phyloP scores from a whole-genome alignment of 208 protist species.

The Porcisia deanei region DNA sequence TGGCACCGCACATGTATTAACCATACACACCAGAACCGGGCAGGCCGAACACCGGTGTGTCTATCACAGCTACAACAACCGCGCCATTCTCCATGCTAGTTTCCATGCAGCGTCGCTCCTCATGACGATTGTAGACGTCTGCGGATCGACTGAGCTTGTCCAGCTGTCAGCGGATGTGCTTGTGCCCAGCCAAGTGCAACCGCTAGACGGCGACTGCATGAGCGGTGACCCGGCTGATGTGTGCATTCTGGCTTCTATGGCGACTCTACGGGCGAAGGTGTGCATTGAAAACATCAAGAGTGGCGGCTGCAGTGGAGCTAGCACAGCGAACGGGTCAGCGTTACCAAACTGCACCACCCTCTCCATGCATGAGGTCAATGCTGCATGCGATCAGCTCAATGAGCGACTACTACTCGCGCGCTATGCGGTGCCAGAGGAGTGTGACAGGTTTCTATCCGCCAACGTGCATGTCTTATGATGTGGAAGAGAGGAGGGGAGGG shows the following conservation, averaged over 20 bases:
- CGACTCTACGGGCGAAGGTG: slow-evolving; percentile 26
- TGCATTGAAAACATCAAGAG: slow-evolving; percentile 27
- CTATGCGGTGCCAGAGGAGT: slow-evolving; percentile 46
- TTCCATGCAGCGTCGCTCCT: slow-evolving; percentile 42
- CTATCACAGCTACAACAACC: slow-evolving; percentile 38
- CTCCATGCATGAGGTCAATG: slow-evolving; percentile 25
- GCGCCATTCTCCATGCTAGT: slow-evolving; percentile 43
- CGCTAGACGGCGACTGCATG: slow-evolving; percentile 7
- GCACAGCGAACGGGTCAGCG: neutral
- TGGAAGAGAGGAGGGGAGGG: neutral
- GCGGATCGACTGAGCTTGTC: slow-evolving; percentile 64
- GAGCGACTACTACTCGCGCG: slow-evolving; percentile 51
- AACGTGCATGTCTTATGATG: slow-evolving; percentile 24
- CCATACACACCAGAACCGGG: slow-evolving; percentile 19
- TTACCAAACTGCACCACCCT: neutral
- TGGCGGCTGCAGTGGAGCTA: neutral
- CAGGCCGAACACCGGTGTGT: slow-evolving; percentile 27
- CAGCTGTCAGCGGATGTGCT: slow-evolving; percentile 36
- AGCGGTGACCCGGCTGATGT: slow-evolving; percentile 1
- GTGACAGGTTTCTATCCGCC: slow-evolving; percentile 40
- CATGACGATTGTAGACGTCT: slow-evolving; percentile 60
- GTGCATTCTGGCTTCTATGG: slow-evolving; percentile 30
- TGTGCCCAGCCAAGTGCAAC: slow-evolving; percentile 2
- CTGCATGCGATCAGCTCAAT: slow-evolving; percentile 29
- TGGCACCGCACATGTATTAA: slow-evolving; percentile 47